phyloP scores from a whole-genome alignment of 768 basidiomycete species.

The Lepiota subincarnata region DNA sequence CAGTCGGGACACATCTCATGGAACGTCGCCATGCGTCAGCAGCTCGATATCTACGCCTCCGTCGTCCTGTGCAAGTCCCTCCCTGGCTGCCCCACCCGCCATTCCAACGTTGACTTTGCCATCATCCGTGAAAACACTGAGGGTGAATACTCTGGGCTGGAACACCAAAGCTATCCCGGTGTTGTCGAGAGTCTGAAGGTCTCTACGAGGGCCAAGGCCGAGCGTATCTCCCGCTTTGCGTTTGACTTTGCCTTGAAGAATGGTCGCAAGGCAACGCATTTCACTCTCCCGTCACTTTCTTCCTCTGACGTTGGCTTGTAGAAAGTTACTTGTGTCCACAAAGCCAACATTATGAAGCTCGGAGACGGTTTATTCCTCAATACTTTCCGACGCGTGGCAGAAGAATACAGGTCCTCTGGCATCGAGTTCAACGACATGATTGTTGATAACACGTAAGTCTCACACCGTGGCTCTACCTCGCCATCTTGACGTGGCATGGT shows the following conservation, averaged over 20 bases:
- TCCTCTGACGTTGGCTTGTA: constrained; percentile 26
- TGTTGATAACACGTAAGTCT: constrained; percentile 89
- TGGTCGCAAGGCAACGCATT: constrained; percentile 73
- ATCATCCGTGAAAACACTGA: constrained; percentile 99
- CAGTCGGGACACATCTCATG: constrained; percentile 96
- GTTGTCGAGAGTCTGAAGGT: constrained; percentile 99
- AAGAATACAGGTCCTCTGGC: constrained; percentile 92
- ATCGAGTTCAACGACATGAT: constrained; percentile 98
- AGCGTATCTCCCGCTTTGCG: constrained; percentile 94
- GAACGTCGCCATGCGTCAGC: constrained; percentile 99
- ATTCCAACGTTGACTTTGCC: constrained; percentile 95
- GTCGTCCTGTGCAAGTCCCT: constrained; percentile 98
- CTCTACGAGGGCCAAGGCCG: constrained; percentile 90
- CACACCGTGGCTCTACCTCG: background rate
- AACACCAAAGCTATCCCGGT: constrained; percentile 97
- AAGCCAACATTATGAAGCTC: constrained; percentile 99
- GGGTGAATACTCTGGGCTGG: constrained; percentile 98
- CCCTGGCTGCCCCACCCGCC: constrained; percentile 93
- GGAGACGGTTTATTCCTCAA: constrained; percentile 99
- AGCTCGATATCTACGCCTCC: constrained; percentile 98
- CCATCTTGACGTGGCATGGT: constrained; percentile 12
- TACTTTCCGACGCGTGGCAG: constrained; percentile 93
- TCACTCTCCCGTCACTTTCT: background rate
- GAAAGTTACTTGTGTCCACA: constrained; percentile 99
- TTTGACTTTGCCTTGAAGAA: constrained; percentile 99